A percentile compares a stretch with the other conserved stretches of the same genome.
phyloP scores from a whole-genome alignment of 179 eudicot species.

The Heliamphora pulchella region DNA sequence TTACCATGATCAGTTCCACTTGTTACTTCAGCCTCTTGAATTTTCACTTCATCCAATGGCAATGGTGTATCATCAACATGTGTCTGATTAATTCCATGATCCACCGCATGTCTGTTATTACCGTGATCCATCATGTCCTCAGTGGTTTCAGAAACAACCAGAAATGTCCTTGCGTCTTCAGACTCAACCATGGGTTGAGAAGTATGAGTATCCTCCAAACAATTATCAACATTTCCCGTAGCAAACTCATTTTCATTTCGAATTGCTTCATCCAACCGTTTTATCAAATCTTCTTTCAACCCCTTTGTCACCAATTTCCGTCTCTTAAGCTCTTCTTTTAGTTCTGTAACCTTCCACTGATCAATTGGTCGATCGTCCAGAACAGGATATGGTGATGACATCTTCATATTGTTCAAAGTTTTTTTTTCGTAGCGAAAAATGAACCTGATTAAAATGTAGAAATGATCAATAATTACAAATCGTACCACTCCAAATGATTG shows the following conservation, averaged over 20 bases:
- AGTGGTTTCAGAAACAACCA: constrained; percentile 12
- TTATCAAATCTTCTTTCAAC: constrained; percentile 70
- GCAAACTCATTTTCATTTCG: constrained; percentile 41
- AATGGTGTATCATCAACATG: constrained; percentile 17
- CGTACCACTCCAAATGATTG: not conserved
- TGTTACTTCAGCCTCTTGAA: constrained; percentile 21
- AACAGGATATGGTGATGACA: constrained; percentile 48
- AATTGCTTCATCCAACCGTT: constrained; percentile 63
- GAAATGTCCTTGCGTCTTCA: constrained; percentile 16
- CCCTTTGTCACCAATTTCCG: constrained; percentile 68
- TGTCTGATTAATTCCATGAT: constrained; percentile 16
- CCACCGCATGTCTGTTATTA: constrained; percentile 15
- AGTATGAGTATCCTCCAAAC: constrained; percentile 12
- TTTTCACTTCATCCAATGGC: constrained; percentile 17
- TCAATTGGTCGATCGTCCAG: constrained; percentile 75
- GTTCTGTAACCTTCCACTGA: constrained; percentile 86
- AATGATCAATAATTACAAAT: not conserved
- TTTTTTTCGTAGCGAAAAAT: constrained; percentile 8
- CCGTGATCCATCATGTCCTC: not conserved
- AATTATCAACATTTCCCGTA: constrained; percentile 24
- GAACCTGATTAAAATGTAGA: constrained; percentile 20
- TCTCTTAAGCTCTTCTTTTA: constrained; percentile 85
- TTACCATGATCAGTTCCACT: constrained; percentile 20
- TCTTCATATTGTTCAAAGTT: constrained; percentile 26
- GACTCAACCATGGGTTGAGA: constrained; percentile 19